Percentiles rank a stretch among this genome's conserved stretches.
Evolutionary conservation across 208 protist species (phyloP).

Genomic region (Leishmania gerbilli): DNA sequence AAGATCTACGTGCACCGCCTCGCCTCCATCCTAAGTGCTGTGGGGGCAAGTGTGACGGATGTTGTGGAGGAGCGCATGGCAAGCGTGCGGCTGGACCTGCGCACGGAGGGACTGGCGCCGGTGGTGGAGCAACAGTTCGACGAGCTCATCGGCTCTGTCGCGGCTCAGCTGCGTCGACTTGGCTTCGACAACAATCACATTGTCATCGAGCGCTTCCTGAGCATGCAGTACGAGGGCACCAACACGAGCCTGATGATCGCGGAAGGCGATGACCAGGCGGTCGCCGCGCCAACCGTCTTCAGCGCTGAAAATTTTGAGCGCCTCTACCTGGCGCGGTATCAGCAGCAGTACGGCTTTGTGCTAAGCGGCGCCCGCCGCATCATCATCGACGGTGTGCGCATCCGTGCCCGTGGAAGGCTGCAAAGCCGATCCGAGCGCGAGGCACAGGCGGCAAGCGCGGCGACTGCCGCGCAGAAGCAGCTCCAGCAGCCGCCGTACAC

Average conservation of each 20-base stretch:
- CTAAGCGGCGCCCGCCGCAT: constrained; percentile 68
- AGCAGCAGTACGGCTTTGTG: constrained; percentile 93
- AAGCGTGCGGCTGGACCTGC: constrained; percentile 46
- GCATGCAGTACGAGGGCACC: constrained; percentile 93
- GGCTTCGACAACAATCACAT: constrained; percentile 56
- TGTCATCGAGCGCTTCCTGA: constrained; percentile 68
- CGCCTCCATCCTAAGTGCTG: constrained; percentile 91
- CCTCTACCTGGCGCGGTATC: constrained; percentile 79
- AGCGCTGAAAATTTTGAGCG: constrained; percentile 37
- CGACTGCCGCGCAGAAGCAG: constrained; percentile 11
- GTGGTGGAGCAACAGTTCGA: constrained; percentile 41
- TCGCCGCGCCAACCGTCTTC: neutral
- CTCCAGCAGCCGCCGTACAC: constrained; percentile 41
- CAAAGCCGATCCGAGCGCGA: constrained; percentile 23
- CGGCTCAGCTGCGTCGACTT: constrained; percentile 36
- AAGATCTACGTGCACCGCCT: constrained; percentile 74
- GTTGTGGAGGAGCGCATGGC: constrained; percentile 90
- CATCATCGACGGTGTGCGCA: constrained; percentile 93
- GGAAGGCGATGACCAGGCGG: constrained; percentile 18
- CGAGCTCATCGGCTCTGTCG: constrained; percentile 22
- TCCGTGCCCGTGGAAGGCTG: constrained; percentile 66
- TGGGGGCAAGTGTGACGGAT: constrained; percentile 93
- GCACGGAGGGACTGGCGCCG: constrained; percentile 22
- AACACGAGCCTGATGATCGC: constrained; percentile 92
- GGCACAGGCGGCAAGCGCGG: constrained; percentile 22